These are phyloP conservation scores for Ceratocystis destructans DNA, from an alignment of 2,329 filamentous ascomycete genomes.

Conservation along the genomic window DNA sequence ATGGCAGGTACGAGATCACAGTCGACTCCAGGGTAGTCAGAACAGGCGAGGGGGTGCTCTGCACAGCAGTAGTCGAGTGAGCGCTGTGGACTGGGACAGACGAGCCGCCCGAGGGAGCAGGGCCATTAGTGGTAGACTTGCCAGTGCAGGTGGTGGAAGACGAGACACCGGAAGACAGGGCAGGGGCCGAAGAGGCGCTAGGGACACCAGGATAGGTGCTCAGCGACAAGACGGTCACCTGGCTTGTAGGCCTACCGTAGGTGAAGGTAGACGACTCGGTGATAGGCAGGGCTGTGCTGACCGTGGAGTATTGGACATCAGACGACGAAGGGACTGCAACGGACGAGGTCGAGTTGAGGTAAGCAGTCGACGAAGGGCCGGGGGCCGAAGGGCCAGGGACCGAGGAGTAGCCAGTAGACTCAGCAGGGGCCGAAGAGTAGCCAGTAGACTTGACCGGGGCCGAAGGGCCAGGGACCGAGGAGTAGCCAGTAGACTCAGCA, in stretches of 20 bases:
- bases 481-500: no score
- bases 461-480: no score
- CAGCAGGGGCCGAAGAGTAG: no score
- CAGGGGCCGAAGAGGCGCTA: background rate
- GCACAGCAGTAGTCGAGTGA: background rate
- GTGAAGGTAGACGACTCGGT: background rate
- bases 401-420: no score
- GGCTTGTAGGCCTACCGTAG: background rate
- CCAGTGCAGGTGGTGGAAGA: constrained; percentile 12
- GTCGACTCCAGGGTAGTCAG: constrained; percentile 14
- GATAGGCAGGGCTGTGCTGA: background rate
- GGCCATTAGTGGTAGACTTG: background rate
- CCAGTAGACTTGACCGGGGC: no score
- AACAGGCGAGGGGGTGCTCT: constrained; percentile 14
- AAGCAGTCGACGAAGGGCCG: constrained; percentile 1
- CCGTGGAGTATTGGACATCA: background rate
- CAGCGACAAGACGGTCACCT: background rate
- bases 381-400: background rate
- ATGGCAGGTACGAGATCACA: constrained; percentile 10
- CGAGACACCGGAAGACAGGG: background rate
- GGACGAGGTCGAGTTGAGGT: background rate
- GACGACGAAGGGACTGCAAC: background rate
- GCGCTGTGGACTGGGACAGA: background rate
- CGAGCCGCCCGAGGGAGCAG: background rate
- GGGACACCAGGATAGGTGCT: constrained; percentile 10